Percentiles rank a stretch among this genome's conserved stretches.
Conservation (phyloP, 2,329 filamentous ascomycete genomes). For the Aspergillus persii region DNA sequence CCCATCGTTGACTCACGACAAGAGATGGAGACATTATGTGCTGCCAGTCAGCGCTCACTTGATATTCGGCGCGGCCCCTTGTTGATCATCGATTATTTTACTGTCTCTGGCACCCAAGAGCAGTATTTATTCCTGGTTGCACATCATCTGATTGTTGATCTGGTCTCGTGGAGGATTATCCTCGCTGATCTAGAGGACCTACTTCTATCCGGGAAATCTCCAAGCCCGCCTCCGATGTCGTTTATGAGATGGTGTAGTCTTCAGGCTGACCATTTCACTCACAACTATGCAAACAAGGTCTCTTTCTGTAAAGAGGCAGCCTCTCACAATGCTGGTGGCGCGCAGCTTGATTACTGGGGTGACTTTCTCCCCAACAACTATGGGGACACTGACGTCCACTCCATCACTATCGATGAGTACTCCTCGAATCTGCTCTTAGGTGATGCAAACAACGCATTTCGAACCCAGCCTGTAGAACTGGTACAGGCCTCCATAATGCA, state of each 20-base stretch:
- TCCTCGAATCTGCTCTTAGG: too few species aligned
- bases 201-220: neutral
- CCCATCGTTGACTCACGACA: neutral
- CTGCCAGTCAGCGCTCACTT: neutral
- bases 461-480: conserved; percentile 22
- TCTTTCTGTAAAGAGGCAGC: too few species aligned
- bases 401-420: too few species aligned
- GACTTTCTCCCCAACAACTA: too few species aligned
- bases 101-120: neutral
- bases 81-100: neutral
- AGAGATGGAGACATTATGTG: neutral
- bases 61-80: conserved; percentile 7
- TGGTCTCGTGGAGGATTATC: conserved; percentile 4
- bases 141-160: conserved; percentile 2
- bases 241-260: neutral
- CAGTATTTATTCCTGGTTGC: neutral
- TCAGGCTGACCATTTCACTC: neutral
- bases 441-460: conserved; percentile 7
- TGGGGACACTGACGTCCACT: too few species aligned
- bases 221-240: neutral
- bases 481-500: conserved; percentile 16
- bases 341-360: too few species aligned
- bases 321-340: too few species aligned
- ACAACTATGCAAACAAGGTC: too few species aligned
- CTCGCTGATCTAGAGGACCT: neutral